Base-by-base conservation (phyloP, 164 flowering plant genomes). In the Nymphaea thermarum region DNA sequence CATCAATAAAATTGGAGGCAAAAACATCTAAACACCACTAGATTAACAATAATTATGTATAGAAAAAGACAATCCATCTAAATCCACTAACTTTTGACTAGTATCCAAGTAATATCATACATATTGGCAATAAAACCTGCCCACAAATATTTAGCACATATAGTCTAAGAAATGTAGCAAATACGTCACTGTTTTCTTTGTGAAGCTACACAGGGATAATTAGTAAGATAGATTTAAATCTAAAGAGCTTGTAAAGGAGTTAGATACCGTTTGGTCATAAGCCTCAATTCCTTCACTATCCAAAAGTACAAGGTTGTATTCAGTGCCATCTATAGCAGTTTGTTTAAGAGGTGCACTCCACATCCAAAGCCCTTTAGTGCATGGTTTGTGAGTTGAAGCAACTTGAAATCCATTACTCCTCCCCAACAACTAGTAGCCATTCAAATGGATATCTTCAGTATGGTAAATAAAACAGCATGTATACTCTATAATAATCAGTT, bases 211-310 rank as follows among this genome's bases (percentile, higher is more conserved):
- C 36, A 25, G 36, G 36, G 36, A 12, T 3, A 47, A 47, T 47
- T 47, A 47, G 3, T 12, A 47, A 12, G 55, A 47, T 4, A 47
- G 55, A 25, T 25, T 12, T 6, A 47, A 47, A 47, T 12, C 7
- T 47, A 47, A 47, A 47, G 12, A 3, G 5, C 11, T 36, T n/a
- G 8, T 6, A 61, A 61, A 61, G 42, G 42, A 61, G 16, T 6
- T 36, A 61, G 6, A 3, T 61, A 95, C 99, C 82, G 98, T 95
- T 80, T 95, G 99, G 80, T 95, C 99, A 75, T 86, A 92, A 11
- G 99, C 99, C 85, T 95, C 98, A 75, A 95, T 92, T 72, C 99
- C 98, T 85, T 95, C 99, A 75, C 90, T 87, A 69, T 95, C 99
- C 73, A 95, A 73, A 11, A 95, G 88, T 70, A 95, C 68, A 17